Conservation (phyloP, 305 asterid genomes). For the Fraxinus sp. region DNA sequence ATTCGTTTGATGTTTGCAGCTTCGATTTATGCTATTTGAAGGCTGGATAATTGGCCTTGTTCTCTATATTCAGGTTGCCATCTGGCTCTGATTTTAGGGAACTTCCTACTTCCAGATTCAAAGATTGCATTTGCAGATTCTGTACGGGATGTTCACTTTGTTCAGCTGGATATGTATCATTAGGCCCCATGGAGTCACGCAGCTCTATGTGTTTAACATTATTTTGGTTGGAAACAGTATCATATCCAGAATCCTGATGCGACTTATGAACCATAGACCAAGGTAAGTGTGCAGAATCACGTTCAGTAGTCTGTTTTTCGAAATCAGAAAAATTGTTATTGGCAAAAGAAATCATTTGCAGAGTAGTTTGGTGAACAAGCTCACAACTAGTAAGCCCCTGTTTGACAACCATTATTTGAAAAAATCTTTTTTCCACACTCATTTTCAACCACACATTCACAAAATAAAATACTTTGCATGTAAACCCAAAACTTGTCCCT, state of each 20-base stretch:
- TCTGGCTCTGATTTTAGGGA: slow-evolving; percentile 41
- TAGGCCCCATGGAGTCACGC: slow-evolving; percentile 35
- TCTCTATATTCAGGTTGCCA: slow-evolving; percentile 43
- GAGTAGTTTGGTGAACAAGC: background rate
- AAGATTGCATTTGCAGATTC: slow-evolving; percentile 38
- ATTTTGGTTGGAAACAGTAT: slow-evolving; percentile 15
- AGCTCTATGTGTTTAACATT: slow-evolving; percentile 39
- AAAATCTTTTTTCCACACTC: no score
- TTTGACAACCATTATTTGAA: no score
- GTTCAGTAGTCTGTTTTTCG: slow-evolving; percentile 48
- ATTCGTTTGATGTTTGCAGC: no score
- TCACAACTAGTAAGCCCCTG: no score
- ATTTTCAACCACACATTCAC: no score
- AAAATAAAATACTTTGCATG: no score
- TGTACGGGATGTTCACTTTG: slow-evolving; percentile 39
- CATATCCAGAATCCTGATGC: slow-evolving; percentile 17
- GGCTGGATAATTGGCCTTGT: slow-evolving; percentile 48
- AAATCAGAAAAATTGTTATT: slow-evolving; percentile 6
- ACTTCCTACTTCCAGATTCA: slow-evolving; percentile 39
- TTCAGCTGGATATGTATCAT: slow-evolving; percentile 34
- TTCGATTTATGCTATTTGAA: background rate
- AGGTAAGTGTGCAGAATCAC: slow-evolving; percentile 36
- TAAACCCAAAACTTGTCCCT: no score
- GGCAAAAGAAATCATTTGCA: background rate
- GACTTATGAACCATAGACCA: slow-evolving; percentile 52